Base-by-base conservation (phyloP, 495 filamentous ascomycete species). In the Lepraria neglecta region DNA sequence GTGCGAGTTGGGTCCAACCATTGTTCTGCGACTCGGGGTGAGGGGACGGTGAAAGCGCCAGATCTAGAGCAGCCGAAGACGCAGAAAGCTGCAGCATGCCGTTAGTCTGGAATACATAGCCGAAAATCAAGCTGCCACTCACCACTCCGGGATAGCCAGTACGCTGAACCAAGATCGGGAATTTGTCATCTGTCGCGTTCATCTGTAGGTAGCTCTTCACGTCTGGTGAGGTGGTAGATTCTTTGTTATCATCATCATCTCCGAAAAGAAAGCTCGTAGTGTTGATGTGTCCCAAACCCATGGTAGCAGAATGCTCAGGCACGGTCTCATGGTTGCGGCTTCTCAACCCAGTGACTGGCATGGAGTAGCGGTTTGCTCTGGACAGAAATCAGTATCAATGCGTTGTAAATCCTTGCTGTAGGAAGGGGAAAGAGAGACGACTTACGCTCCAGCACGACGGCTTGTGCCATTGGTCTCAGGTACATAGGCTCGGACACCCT, bases 281-380 rank as follows among this genome's bases (percentile, higher is more conserved):
- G 69, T 94, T 89, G 74, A 87, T 87, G 51, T 83, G 83, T 62
- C 82, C 91, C 64, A 83, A 83, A 35, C 76, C 79, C 67, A 72
- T 72, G 65, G 9, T 72, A 64, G 51, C 68, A 69, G 67, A 79
- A 44, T 64, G 77, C 55, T 77, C 75, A 40, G 77, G 70, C 11
- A 76, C 66, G 28, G 73, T 76, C 15, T 74, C 67, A 47, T 85
- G 84, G 30, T 78, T 78, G 46, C 88, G 81, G 64, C 78, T 82
- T 64, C 82, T 83, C 59, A 77, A 69, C 44, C 78, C 76, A 53
- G 85, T 87, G 31, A 89, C 84, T 9, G 91, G 91, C 88, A 96
- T 91, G 10, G 91, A 95, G 71, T 92, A 91, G 47, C 91, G 86
- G 69, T 95, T 91, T 56, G 85, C 78, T 58, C 88, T 92, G 58